A percentile compares a stretch with the other conserved stretches of the same genome.
Evolutionary conservation across 129 eudicot genomes (phyloP).

Genomic region (Tanacetum coccineum): DNA sequence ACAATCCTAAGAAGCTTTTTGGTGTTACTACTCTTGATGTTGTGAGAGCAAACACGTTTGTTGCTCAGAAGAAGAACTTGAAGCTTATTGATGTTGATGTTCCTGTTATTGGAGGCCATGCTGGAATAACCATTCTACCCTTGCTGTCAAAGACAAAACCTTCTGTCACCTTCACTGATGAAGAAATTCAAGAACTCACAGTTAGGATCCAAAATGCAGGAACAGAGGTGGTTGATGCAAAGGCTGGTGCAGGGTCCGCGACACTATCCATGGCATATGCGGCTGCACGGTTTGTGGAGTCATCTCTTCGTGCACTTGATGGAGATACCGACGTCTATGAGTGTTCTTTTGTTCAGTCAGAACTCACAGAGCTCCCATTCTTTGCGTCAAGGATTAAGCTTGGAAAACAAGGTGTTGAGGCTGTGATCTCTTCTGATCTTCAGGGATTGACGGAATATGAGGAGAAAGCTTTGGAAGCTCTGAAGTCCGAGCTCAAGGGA

Average conservation of each 20-base stretch:
- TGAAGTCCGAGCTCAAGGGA: constrained; percentile 66
- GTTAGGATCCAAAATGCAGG: constrained; percentile 87
- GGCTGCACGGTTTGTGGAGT: constrained; percentile 86
- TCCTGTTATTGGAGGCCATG: constrained; percentile 86
- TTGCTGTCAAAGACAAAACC: constrained; percentile 73
- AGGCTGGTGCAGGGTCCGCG: constrained; percentile 91
- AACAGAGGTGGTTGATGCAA: constrained; percentile 85
- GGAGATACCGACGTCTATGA: constrained; percentile 76
- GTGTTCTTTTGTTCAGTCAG: constrained; percentile 68
- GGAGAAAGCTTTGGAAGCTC: constrained; percentile 62
- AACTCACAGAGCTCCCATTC: constrained; percentile 70
- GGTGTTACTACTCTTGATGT: constrained; percentile 90
- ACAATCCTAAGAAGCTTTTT: constrained; percentile 75
- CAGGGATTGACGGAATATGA: constrained; percentile 73
- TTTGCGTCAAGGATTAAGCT: constrained; percentile 83
- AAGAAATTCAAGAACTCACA: constrained; percentile 72
- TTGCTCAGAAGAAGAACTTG: constrained; percentile 70
- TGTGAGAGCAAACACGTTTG: constrained; percentile 81
- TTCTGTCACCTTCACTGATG: constrained; percentile 50
- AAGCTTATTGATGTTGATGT: constrained; percentile 80
- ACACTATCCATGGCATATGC: constrained; percentile 92
- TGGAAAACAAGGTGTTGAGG: constrained; percentile 71
- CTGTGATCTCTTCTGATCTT: constrained; percentile 53
- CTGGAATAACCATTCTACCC: constrained; percentile 78
- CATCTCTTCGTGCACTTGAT: constrained; percentile 81